A percentile compares a stretch with the other conserved stretches of the same genome.
phyloP scores from a whole-genome alignment of 352 stramenopile genomes.

The Pythium phragmitis region DNA sequence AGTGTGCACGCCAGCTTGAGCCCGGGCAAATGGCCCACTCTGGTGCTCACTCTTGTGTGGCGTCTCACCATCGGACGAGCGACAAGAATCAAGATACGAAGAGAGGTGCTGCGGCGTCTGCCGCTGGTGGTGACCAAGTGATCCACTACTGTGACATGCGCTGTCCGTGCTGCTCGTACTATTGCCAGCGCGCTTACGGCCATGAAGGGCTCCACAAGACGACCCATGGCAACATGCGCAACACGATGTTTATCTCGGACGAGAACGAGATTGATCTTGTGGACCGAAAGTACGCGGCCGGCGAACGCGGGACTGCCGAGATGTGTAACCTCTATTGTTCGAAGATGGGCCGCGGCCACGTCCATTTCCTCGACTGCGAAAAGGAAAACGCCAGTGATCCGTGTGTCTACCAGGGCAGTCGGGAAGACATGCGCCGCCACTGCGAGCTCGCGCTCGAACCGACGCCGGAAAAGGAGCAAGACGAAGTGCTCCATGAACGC shows the following conservation, averaged over 20 bases:
- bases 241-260: constrained; percentile 70
- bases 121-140: constrained; percentile 16
- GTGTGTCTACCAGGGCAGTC: constrained; percentile 10
- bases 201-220: constrained; percentile 59
- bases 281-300: constrained; percentile 68
- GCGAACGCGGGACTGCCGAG: constrained; percentile 65
- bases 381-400: constrained; percentile 20
- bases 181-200: constrained; percentile 60
- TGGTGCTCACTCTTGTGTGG: constrained; percentile 43
- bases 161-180: constrained; percentile 76
- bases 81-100: constrained; percentile 16
- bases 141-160: constrained; percentile 72
- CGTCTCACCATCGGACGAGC: not conserved
- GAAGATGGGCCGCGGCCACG: constrained; percentile 74
- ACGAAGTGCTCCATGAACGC: constrained; percentile 73
- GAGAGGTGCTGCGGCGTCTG: not conserved
- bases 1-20: constrained; percentile 42
- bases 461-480: constrained; percentile 46
- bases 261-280: constrained; percentile 59
- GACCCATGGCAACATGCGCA: constrained; percentile 80
- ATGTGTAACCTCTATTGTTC: constrained; percentile 84
- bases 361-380: constrained; percentile 74
- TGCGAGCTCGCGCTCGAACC: constrained; percentile 55
- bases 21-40: constrained; percentile 46
- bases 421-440: constrained; percentile 61